phyloP scores from a whole-genome alignment of 805 yeast genomes.

The Hanseniaspora nectarophila region DNA sequence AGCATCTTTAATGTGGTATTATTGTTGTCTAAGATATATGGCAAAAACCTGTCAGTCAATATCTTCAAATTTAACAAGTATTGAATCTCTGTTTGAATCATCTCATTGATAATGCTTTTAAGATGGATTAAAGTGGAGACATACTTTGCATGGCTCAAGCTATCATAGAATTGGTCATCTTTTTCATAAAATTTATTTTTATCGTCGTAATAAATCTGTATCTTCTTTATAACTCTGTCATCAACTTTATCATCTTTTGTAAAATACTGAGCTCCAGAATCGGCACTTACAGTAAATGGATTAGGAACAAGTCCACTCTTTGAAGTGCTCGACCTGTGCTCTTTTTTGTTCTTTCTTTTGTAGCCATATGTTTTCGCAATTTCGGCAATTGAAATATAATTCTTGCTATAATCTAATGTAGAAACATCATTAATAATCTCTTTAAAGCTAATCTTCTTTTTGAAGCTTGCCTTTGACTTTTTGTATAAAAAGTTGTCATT shows the following conservation, averaged over 20 bases:
- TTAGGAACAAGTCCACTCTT: background rate
- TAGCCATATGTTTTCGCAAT: background rate
- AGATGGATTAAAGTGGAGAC: background rate
- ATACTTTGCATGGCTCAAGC: background rate
- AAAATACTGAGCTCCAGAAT: background rate
- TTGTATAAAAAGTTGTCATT: background rate
- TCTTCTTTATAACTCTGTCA: background rate
- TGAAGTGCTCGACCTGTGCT: background rate
- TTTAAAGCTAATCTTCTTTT: background rate
- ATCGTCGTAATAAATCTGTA: background rate
- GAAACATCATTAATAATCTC: background rate
- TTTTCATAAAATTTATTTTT: background rate
- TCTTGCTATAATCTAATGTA: background rate
- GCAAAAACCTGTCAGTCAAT: background rate
- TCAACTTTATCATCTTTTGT: background rate
- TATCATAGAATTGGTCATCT: background rate
- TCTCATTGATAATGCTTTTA: background rate
- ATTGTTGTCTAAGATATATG: background rate
- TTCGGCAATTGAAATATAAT: background rate
- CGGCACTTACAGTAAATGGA: background rate
- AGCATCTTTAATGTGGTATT: conserved; percentile 1
- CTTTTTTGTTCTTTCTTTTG: background rate
- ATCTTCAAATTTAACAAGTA: background rate
- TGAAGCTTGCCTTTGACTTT: background rate
- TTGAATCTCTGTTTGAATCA: background rate